Percentiles rank a stretch among this genome's conserved stretches.
phyloP scores from a whole-genome alignment of 1,139 yeast genomes.

The Hemisphaericaspora xylanilytica region DNA sequence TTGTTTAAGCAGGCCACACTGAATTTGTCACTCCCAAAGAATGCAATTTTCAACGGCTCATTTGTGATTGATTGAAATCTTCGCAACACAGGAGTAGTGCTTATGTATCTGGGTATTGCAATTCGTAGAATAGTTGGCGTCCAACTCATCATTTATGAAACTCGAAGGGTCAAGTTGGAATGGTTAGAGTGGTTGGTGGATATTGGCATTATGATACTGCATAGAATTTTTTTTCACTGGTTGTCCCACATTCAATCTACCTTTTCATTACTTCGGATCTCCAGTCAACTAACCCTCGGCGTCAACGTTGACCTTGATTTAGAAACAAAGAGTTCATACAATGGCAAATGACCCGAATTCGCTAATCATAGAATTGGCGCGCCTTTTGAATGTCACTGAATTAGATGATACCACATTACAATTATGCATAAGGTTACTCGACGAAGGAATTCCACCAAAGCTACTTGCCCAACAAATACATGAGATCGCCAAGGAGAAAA shows the following conservation, averaged over 20 bases:
- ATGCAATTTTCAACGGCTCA: constrained; percentile 42
- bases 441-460: constrained; percentile 39
- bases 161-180: too few relatives aligned
- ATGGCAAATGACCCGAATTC: constrained; percentile 13
- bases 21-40: constrained; percentile 81
- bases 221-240: too few relatives aligned
- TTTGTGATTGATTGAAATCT: constrained; percentile 2
- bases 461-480: constrained; percentile 26
- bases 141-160: background rate
- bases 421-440: constrained; percentile 36
- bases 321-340: too few relatives aligned
- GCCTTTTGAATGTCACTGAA: constrained; percentile 22
- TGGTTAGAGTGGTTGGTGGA: too few relatives aligned
- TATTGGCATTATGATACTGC: too few relatives aligned
- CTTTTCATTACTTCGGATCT: too few relatives aligned
- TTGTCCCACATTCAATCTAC: too few relatives aligned
- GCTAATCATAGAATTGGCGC: constrained; percentile 28
- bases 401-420: constrained; percentile 32
- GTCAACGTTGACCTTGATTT: too few relatives aligned
- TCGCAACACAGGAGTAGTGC: background rate
- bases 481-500: constrained; percentile 28
- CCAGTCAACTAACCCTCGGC: too few relatives aligned
- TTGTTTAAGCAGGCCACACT: constrained; percentile 57
- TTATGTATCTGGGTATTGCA: too few relatives aligned
- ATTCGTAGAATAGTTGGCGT: background rate